Evolutionary conservation across 352 stramenopile species (phyloP).

Genomic region (Pythium chondricola): DNA sequence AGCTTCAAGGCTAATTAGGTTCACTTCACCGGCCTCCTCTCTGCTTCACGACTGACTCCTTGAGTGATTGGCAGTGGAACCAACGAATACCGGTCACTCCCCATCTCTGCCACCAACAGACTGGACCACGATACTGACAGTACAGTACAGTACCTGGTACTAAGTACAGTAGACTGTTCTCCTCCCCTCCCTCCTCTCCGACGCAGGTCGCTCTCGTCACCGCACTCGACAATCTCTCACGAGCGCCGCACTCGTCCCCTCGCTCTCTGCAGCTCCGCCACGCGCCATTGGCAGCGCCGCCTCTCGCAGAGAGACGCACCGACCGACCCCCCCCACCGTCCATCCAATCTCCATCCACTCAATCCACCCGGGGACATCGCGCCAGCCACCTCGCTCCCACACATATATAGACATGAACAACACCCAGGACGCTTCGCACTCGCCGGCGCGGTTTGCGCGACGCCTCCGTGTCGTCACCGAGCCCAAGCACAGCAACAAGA

Average conservation of each 20-base stretch:
- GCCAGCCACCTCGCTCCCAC: too few relatives aligned
- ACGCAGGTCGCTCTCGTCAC: conserved; percentile 2
- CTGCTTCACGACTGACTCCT: conserved; percentile 9
- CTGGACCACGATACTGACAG: too few relatives aligned
- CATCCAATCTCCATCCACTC: background rate
- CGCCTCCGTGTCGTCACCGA: conserved; percentile 79
- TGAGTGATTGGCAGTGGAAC: conserved; percentile 14
- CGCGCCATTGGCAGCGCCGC: conserved; percentile 14
- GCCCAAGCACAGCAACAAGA: conserved; percentile 80
- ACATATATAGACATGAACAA: conserved; percentile 13
- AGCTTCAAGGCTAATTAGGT: conserved; percentile 17
- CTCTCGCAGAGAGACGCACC: conserved; percentile 4
- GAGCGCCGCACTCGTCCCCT: background rate
- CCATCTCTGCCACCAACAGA: conserved; percentile 8
- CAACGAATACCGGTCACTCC: background rate
- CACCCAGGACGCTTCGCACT: background rate
- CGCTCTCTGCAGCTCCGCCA: conserved; percentile 13
- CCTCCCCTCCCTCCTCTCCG: background rate
- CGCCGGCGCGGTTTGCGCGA: conserved; percentile 36
- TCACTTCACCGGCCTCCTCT: conserved; percentile 1
- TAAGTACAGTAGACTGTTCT: too few relatives aligned
- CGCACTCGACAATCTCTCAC: conserved; percentile 13
- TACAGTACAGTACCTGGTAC: too few relatives aligned
- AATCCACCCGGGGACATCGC: too few relatives aligned
- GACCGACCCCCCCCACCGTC: background rate